A percentile compares a stretch with the other conserved stretches of the same genome.
Evolutionary conservation across 2,329 filamentous ascomycete species (phyloP).

Genomic region (Coleophoma crateriformis): DNA sequence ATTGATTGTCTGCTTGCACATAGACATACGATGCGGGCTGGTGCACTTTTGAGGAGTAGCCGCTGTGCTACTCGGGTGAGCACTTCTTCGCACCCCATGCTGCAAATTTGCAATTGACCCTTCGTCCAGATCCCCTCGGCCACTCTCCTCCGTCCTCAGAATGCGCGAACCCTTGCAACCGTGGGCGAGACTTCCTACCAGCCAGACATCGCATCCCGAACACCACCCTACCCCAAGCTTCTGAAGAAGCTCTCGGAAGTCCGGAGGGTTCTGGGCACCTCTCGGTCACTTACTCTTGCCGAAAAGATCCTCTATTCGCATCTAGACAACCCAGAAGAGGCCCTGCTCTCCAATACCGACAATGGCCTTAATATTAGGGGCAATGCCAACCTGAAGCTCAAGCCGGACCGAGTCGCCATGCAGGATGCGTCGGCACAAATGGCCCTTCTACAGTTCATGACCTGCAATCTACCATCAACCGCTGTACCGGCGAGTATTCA

Average conservation of each 20-base stretch:
- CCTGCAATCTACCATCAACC: conserved; percentile 80
- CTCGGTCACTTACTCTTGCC: conserved; percentile 69
- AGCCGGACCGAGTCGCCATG: conserved; percentile 97
- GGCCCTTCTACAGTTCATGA: conserved; percentile 98
- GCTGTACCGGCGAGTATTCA: conserved; percentile 96
- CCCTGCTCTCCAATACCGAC: conserved; percentile 74
- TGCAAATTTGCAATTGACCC: conserved; percentile 11
- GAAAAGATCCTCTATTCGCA: conserved; percentile 99
- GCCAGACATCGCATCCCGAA: conserved; percentile 24
- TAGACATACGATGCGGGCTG: conserved; percentile 19
- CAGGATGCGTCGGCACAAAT: conserved; percentile 98
- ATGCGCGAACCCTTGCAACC: conserved; percentile 22
- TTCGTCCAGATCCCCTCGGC: conserved; percentile 11
- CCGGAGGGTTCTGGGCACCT: conserved; percentile 60
- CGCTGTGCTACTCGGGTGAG: conserved; percentile 24
- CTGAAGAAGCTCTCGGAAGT: conserved; percentile 73
- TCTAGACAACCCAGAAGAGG: conserved; percentile 83
- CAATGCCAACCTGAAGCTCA: conserved; percentile 89
- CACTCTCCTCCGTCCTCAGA: conserved; percentile 11
- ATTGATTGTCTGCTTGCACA: background rate
- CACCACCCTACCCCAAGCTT: conserved; percentile 78
- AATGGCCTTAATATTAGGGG: conserved; percentile 82
- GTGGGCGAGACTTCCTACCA: conserved; percentile 16
- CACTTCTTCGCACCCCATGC: background rate
- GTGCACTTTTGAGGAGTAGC: conserved; percentile 23